These are phyloP conservation scores for Lactarius tabidus DNA, from an alignment of 768 basidiomycete genomes.

Conservation along the genomic window DNA sequence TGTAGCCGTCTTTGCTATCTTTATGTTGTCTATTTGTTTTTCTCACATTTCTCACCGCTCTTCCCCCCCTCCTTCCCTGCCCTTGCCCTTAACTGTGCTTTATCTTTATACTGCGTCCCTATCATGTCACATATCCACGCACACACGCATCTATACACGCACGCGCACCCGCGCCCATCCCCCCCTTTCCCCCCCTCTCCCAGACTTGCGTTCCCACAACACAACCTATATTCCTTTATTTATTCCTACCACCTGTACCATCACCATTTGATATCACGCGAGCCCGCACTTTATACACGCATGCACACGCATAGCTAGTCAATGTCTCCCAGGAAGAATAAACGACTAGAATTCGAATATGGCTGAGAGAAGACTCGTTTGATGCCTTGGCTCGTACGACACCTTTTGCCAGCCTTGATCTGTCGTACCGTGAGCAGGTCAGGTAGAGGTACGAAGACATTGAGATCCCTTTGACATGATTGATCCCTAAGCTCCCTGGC, in stretches of 20 bases:
- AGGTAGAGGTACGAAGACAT: neutral
- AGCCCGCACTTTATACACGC: neutral
- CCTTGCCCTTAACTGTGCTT: neutral
- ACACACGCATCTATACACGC: neutral
- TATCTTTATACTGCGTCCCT: neutral
- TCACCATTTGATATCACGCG: neutral
- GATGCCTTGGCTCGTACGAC: neutral
- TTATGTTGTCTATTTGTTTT: conserved; percentile 16
- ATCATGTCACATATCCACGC: neutral
- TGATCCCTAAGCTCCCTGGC: neutral
- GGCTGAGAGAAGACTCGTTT: neutral
- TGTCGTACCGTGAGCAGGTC: neutral
- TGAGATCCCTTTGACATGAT: neutral
- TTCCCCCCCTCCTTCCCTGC: neutral
- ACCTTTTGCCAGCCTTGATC: neutral
- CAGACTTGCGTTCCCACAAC: neutral
- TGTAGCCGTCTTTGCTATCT: conserved; percentile 12
- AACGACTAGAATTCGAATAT: neutral
- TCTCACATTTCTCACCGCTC: neutral
- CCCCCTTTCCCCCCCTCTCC: neutral
- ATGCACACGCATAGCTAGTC: neutral
- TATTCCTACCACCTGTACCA: neutral
- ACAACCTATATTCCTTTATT: neutral
- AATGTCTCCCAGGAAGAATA: conserved; percentile 4
- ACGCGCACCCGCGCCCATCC: neutral